Evolutionary conservation across 2,329 filamentous ascomycete species (phyloP), one percentile per base, ranked within the genome.

Genomic region (Graphium sp.): DNA sequence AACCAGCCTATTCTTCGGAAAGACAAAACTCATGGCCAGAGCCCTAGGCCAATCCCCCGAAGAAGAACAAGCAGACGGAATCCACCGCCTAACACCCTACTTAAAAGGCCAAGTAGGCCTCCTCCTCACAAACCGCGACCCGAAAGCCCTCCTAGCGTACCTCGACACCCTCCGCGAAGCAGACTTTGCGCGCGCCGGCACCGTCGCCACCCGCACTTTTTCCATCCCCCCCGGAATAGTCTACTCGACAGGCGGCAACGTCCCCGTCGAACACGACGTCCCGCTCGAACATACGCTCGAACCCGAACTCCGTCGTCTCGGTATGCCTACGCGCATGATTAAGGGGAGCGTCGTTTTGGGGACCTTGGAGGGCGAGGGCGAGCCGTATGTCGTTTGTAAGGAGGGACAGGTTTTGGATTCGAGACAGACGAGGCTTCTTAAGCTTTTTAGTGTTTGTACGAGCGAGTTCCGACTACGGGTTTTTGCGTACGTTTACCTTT

Each of bases 1-100:
- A 18, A 15, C 8, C 43, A 89, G 85, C 43, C 62, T 98, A 50
- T 95, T 95, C 72, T 95, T 94, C 56, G 89, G 87, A 58, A 98
- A 95, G 63, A 95, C 87, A 34, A 95, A 95, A 60, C 85, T 98
- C 53, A 95, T 95, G 84, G 75, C 81, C 43, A 87, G 89, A 57
- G 85, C 89, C 32, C 77, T 98, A 16, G 89, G 89, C 47, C 68
- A 69, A 38, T 74, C 64, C 30, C 65, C 74, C 40, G 77, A 80
- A 46, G 78, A 82, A 44, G 82, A 85, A 56, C 69, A 80, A 54
- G 79, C 82, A 41, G 70, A 80, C 24, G 81, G 82, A 48, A 71
- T 89, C 44, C 63, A 81, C 48, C 56, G 59, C 37, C 71, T 94
- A 33, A 58, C 67, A 13, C 59, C 60, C 25, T 68, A 81, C 60